Evolutionary conservation across 306 rosid species (phyloP), one percentile per base, ranked within the genome.

Genomic region (Fagus sylvatica): DNA sequence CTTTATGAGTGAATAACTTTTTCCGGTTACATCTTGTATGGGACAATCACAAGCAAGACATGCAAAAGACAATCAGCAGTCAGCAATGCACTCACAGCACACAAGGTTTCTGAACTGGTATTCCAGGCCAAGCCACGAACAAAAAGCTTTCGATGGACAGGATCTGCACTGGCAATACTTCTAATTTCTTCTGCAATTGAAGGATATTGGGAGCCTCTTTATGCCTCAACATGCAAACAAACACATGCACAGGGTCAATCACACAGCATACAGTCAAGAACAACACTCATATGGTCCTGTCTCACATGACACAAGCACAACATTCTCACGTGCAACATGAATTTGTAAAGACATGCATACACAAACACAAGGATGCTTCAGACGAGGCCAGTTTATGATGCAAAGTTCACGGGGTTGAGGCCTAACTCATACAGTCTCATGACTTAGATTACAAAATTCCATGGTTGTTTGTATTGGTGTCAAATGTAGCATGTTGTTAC

Each of bases 181-280:
- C 86, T 88, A 80, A 93, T 93, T 88, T 89, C 91, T 84, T 89
- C 90, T 78, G 94, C 96, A 85, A 91, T 88, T 81, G 94, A 84
- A 85, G 91, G 93, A 85, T 90, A 81, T 87, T 83, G 92, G 89
- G 91, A 89, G 85, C 95, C 97, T 81, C 97, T 93, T 88, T 88
- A 89, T 87, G 87, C 91, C 87, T 77, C 89, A 90, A 90, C 98
- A 91, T 89, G 90, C 87, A 93, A 92, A 87, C 89, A 93, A 90
- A 89, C 98, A 93, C 86, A 82, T 84, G 77, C 95, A 83, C 86
- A 75, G 75, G 56, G 91, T 93, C 93, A 93, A 91, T 88, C 92
- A 89, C 89, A 86, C 90, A 82, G 83, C 93, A 86, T 77, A 87
- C 93, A 87, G 75, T 43, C 81, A 82, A 61, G 81, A 82, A 76